phyloP scores from a whole-genome alignment of 768 basidiomycete genomes.

The Boletus coccyginus region DNA sequence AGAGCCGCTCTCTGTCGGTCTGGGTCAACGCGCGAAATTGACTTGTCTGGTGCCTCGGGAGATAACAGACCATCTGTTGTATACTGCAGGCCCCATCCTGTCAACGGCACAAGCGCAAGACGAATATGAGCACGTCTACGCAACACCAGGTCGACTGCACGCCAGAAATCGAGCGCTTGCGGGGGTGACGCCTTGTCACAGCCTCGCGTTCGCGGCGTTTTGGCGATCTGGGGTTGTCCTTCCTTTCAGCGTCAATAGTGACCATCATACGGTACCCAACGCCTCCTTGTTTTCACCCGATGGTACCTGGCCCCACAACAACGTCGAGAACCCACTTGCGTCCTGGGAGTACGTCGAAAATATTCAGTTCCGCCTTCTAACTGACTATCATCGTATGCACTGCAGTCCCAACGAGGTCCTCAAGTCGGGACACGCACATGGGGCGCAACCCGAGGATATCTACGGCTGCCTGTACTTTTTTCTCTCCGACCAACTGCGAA shows the following conservation, averaged over 20 bases:
- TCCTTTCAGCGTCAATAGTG: conserved; percentile 40
- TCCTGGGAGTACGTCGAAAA: conserved; percentile 44
- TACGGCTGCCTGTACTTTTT: conserved; percentile 50
- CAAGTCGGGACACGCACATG: conserved; percentile 34
- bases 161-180: conserved; percentile 38
- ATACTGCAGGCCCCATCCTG: conserved; percentile 23
- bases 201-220: conserved; percentile 38
- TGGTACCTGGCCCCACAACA: conserved; percentile 41
- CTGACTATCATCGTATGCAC: conserved; percentile 4
- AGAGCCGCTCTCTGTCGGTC: conserved; percentile 10
- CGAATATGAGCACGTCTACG: conserved; percentile 30
- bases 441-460: conserved; percentile 39
- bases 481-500: conserved; percentile 37
- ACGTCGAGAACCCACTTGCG: conserved; percentile 39
- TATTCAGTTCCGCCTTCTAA: not conserved
- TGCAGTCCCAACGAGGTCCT: conserved; percentile 38
- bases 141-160: conserved; percentile 38
- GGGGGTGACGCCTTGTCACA: conserved; percentile 40
- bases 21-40: conserved; percentile 16
- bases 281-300: conserved; percentile 41
- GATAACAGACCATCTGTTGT: conserved; percentile 29
- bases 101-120: conserved; percentile 21
- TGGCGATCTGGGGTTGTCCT: conserved; percentile 42
- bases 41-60: conserved; percentile 21
- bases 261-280: conserved; percentile 39